Evolutionary conservation across 108 stramenopile genomes (phyloP).

Genomic region (Skeletonema menzelii): DNA sequence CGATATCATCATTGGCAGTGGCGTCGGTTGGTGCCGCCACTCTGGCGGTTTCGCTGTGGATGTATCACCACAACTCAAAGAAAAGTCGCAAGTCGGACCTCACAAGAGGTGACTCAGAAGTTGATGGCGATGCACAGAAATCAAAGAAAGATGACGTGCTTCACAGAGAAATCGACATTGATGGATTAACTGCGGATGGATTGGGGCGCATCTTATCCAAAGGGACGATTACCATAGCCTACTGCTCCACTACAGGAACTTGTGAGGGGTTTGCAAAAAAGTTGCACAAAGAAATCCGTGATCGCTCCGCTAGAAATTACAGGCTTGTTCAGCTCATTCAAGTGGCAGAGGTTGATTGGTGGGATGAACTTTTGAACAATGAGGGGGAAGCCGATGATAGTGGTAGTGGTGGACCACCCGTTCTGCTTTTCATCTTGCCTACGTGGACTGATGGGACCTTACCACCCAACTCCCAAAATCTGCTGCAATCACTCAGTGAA

Average conservation of each 20-base stretch:
- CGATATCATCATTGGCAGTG: background rate
- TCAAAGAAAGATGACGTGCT: background rate
- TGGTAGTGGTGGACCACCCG: constrained; percentile 22
- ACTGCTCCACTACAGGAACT: constrained; percentile 82
- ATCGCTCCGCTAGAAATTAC: background rate
- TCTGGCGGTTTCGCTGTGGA: background rate
- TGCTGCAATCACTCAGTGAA: constrained; percentile 63
- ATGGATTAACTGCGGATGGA: background rate
- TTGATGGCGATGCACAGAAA: background rate
- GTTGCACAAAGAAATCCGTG: constrained; percentile 21
- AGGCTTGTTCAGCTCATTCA: constrained; percentile 37
- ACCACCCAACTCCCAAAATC: constrained; percentile 50
- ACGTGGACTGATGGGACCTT: constrained; percentile 79
- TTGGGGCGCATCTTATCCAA: constrained; percentile 7
- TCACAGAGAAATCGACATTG: constrained; percentile 9
- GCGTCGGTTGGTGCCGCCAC: background rate
- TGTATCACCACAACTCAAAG: background rate
- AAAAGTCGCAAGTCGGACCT: background rate
- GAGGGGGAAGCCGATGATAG: constrained; percentile 42
- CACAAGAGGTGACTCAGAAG: background rate
- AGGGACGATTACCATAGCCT: constrained; percentile 71
- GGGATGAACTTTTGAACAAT: constrained; percentile 87
- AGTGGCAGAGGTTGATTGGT: constrained; percentile 83
- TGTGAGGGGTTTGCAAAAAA: constrained; percentile 56
- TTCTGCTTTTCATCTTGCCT: constrained; percentile 66